Base-by-base conservation (phyloP, 768 basidiomycete species). In the Harrya chromipes region DNA sequence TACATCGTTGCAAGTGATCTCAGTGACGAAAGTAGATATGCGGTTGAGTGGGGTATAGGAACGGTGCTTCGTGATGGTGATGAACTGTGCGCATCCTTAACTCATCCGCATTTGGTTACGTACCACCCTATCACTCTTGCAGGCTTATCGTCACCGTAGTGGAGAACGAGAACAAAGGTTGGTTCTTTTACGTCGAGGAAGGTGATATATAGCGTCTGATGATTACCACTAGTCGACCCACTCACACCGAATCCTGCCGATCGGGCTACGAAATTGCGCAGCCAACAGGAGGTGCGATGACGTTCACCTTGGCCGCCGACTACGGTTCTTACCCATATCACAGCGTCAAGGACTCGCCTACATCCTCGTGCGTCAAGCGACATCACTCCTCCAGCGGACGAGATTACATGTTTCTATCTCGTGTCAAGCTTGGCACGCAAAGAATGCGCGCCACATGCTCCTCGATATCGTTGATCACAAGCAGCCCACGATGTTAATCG, bases 391-490 rank as follows among this genome's bases (percentile, higher is more conserved):
- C 33, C 93, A 97, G 68, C 85, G 97, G 20, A 99, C 97, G 0
- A 81, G 78, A 50, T 73, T 98, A 48, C 84, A 97, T 53, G 89
- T 97, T 24, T 84, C 82, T 0, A 82, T 98, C 34, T 76, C 83
- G 4, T 98, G 95, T 67, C 94, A 98, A 70, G 94, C 94, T 24
- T 89, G 94, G 82, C 94, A 98, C 57, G 92, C 94, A n/a, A 97
- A 95, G 74, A 94, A 94, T 63, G 77, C 87, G 1, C 72, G 91
- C 20, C 91, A 94, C 62, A 94, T 94, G 85, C 71, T 95, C 20
- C 72, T 95, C 81, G 89, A 94, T 59, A 80, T 97, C 45, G 85
- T 95, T 21, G 94, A 97, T 60, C 80, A 88, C 62, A 74, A 84
- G 33, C 84, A 92, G 49, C 94, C 94, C 1, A 83, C 82, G 8